phyloP scores from a whole-genome alignment of 352 stramenopile species.

The Globisporangium cylindrosporum region DNA sequence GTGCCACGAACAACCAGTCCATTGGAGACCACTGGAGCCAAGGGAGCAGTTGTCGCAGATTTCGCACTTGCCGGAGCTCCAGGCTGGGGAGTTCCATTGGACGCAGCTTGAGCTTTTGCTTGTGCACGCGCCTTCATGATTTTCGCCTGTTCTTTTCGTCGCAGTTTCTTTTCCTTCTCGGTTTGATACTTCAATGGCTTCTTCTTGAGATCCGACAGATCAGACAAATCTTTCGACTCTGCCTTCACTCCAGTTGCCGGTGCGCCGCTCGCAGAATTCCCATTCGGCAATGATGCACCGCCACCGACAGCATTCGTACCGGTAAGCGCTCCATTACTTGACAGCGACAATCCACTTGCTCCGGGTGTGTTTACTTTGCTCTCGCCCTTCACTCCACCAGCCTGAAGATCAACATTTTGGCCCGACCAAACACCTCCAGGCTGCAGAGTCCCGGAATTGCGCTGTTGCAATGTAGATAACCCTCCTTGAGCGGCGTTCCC shows the following conservation, averaged over 20 bases:
- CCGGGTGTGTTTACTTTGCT: constrained; percentile 7
- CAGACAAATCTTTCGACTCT: constrained; percentile 8
- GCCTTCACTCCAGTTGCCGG: constrained; percentile 11
- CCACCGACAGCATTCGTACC: constrained; percentile 1
- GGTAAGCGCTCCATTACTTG: constrained; percentile 2
- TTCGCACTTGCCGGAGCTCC: constrained; percentile 4
- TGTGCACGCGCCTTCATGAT: constrained; percentile 72
- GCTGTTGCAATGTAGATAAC: constrained; percentile 15
- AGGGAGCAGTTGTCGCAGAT: constrained; percentile 13
- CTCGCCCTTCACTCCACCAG: constrained; percentile 18
- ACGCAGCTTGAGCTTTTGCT: constrained; percentile 57
- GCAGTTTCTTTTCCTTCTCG: constrained; percentile 87
- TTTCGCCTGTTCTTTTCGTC: constrained; percentile 79
- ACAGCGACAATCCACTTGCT: background rate
- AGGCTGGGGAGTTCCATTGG: constrained; percentile 9
- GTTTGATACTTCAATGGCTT: constrained; percentile 75
- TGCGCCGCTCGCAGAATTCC: background rate
- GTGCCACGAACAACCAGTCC: constrained; percentile 72
- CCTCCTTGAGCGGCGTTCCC: constrained; percentile 5
- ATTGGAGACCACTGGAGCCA: constrained; percentile 29
- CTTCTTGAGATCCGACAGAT: constrained; percentile 51
- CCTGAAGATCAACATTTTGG: constrained; percentile 4
- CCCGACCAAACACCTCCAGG: constrained; percentile 11
- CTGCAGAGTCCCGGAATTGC: constrained; percentile 13
- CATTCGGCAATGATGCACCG: constrained; percentile 8